Evolutionary conservation across 306 rosid genomes (phyloP), one percentile per base, ranked within the genome.

Genomic region (Citrullus colocynthis): DNA sequence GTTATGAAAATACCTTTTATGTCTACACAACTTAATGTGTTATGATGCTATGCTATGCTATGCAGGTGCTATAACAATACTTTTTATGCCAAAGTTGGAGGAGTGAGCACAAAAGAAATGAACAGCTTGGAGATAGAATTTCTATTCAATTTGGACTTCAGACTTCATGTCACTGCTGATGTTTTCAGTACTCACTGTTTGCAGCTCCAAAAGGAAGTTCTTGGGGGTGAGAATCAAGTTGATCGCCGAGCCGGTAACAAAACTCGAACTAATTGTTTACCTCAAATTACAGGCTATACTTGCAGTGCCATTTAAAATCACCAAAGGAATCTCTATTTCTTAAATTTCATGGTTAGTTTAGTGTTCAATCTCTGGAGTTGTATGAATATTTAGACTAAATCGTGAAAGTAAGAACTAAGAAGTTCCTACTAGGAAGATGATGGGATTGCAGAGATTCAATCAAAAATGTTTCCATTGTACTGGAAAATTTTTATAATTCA

Each of bases 41-140:
- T 48, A 48, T 12, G 54, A 16, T 52, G 18, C 4, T 52, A 39
- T 7, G 18, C 4, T 52, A 39, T 7, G 75, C 7, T 15, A 28
- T 81, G 71, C 83, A 92, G 97, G 82, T 82, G 78, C 62, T 79
- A 75, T 55, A 83, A 76, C 83, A 92, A 88, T 65, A 83, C 78
- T 5, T 78, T 88, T 61, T 88, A 80, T 65, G 97, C 96, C 16
- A 80, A 70, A 75, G 90, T 92, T 34, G 97, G 97, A 55, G 97
- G 97, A 49, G 87, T 90, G 54, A 88, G 89, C 88, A 88, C 75
- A 2, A 81, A 21, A 51, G 93, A 90, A 74, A 86, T 92, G 88
- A 92, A 92, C 86, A 82, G 56, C 45, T 76, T 92, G 85, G 97
- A 92, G 80, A 59, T 90, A 21, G 83, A 82, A 63, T 87, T 90